phyloP scores from a whole-genome alignment of 495 filamentous ascomycete genomes.

The Aspergillus campestris region DNA sequence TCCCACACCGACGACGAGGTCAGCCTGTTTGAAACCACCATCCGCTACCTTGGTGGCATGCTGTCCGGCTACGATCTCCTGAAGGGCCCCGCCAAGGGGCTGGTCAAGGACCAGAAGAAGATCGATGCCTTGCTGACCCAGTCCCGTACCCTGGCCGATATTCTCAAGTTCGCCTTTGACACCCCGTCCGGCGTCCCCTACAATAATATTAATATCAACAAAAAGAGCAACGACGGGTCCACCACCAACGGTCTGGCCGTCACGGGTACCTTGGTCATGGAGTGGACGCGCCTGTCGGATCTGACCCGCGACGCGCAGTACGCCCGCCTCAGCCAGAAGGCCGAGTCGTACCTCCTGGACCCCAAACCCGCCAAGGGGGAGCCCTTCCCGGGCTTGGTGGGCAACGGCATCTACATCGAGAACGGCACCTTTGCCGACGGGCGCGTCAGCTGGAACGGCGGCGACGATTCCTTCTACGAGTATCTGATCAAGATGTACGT shows the following conservation, averaged over 20 bases:
- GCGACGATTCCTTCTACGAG: slow-evolving; percentile 80
- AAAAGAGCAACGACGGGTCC: slow-evolving; percentile 36
- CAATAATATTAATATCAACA: slow-evolving; percentile 59
- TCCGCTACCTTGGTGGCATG: slow-evolving; percentile 76
- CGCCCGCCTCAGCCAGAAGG: slow-evolving; percentile 56
- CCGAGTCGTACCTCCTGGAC: slow-evolving; percentile 62
- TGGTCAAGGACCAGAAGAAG: slow-evolving; percentile 35
- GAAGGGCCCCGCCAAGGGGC: slow-evolving; percentile 53
- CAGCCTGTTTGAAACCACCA: slow-evolving; percentile 85
- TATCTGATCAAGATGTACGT: slow-evolving; percentile 93
- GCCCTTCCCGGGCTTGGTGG: slow-evolving; percentile 73
- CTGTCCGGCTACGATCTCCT: slow-evolving; percentile 78
- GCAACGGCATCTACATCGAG: slow-evolving; percentile 54
- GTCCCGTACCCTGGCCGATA: slow-evolving; percentile 59
- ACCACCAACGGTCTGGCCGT: slow-evolving; percentile 61
- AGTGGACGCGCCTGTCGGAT: slow-evolving; percentile 80
- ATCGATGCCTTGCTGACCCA: slow-evolving; percentile 55
- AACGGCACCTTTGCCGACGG: slow-evolving; percentile 61
- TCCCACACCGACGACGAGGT: slow-evolving; percentile 46
- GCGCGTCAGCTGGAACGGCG: slow-evolving; percentile 70
- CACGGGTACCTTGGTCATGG: slow-evolving; percentile 66
- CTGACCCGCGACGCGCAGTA: slow-evolving; percentile 61
- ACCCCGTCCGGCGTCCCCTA: slow-evolving; percentile 69
- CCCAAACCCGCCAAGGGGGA: slow-evolving; percentile 53
- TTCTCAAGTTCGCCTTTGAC: slow-evolving; percentile 68